phyloP scores from a whole-genome alignment of 2,329 filamentous ascomycete species.

The Karstenula rhodostoma region DNA sequence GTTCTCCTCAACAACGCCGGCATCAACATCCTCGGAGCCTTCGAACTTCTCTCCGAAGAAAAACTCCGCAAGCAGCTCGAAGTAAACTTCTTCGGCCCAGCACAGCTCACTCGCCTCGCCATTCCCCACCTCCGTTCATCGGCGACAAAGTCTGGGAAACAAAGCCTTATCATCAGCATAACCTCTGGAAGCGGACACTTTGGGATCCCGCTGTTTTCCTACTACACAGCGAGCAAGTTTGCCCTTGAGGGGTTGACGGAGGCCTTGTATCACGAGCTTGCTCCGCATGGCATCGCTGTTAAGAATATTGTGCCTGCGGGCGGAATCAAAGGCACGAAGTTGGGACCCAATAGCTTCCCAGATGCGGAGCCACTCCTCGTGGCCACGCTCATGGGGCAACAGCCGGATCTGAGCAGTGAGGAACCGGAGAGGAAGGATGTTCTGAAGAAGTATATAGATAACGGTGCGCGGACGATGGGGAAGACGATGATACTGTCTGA shows the following conservation, averaged over 20 bases:
- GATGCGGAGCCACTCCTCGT: conserved; percentile 1
- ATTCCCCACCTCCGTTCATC: background rate
- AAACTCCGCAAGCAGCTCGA: conserved; percentile 3
- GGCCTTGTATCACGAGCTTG: background rate
- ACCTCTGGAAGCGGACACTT: background rate
- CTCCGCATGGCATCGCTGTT: background rate
- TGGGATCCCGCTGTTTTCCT: background rate
- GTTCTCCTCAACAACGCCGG: conserved; percentile 6
- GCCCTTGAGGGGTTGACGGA: background rate
- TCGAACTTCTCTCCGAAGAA: conserved; percentile 1
- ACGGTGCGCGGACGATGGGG: background rate
- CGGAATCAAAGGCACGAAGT: background rate
- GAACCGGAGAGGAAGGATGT: background rate
- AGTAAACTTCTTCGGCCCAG: conserved; percentile 7
- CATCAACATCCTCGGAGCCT: conserved; percentile 1
- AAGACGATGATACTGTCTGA: conserved; percentile 4
- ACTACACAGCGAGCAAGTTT: conserved; percentile 7
- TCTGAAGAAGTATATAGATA: background rate
- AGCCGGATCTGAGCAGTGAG: background rate
- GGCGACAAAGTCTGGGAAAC: background rate
- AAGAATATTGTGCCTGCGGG: conserved; percentile 2
- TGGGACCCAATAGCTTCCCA: background rate
- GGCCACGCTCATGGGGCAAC: background rate
- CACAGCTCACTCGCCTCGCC: background rate
- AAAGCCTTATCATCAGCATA: background rate